Percentiles rank a stretch among this genome's conserved stretches.
Evolutionary conservation across 1,139 yeast genomes (phyloP).

Genomic region (Magnusiomyces sp.): DNA sequence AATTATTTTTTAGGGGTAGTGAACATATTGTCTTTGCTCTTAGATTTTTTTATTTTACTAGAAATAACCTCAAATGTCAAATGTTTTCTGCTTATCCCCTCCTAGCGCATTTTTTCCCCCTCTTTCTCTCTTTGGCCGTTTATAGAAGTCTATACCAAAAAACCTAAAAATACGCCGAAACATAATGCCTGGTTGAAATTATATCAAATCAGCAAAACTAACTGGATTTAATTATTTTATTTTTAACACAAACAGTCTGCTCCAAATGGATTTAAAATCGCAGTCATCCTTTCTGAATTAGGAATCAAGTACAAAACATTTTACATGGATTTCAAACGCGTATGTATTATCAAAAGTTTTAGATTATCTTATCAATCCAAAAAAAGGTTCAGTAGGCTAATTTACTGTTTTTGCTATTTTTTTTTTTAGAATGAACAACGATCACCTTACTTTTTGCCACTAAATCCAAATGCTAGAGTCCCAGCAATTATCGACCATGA

Average conservation of each 20-base stretch:
- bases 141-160: too few species aligned
- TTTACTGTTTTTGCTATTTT: background rate
- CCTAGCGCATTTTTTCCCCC: background rate
- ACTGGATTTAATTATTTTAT: too few species aligned
- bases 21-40: too few species aligned
- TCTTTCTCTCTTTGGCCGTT: too few species aligned
- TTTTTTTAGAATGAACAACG: constrained; percentile 62
- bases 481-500: constrained; percentile 90
- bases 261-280: constrained; percentile 94
- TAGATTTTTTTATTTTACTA: background rate
- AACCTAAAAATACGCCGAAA: background rate
- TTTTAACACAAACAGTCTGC: constrained; percentile 44
- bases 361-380: background rate
- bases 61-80: too few species aligned
- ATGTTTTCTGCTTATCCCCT: too few species aligned
- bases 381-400: background rate
- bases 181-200: background rate
- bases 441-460: constrained; percentile 83
- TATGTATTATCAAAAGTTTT: background rate
- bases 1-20: too few species aligned
- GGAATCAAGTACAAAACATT: constrained; percentile 74
- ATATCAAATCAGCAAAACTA: background rate
- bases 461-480: constrained; percentile 90
- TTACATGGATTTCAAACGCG: constrained; percentile 70
- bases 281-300: constrained; percentile 79